A percentile compares a stretch with the other conserved stretches of the same genome.
Conservation (phyloP, 495 filamentous ascomycete genomes). For the Pseudevernia furfuracea region DNA sequence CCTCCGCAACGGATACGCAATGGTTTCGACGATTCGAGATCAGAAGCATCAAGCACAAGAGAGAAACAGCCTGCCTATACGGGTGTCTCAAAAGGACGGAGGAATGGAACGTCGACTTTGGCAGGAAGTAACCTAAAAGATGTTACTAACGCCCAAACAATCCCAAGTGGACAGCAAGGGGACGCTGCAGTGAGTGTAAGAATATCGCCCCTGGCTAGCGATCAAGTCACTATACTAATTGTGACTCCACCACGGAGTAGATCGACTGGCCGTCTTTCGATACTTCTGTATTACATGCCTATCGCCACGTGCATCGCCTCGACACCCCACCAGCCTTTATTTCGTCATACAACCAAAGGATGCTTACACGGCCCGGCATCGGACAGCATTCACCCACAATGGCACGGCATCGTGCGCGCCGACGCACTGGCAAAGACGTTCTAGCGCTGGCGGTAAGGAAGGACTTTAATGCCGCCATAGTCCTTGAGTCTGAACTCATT, state of each 20-base stretch:
- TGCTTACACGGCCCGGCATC: conserved; percentile 55
- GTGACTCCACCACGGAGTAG: conserved; percentile 40
- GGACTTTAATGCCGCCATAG: conserved; percentile 69
- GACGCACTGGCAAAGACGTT: conserved; percentile 57
- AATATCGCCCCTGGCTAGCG: background rate
- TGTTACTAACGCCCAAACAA: conserved; percentile 26
- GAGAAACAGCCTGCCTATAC: conserved; percentile 24
- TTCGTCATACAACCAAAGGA: conserved; percentile 53
- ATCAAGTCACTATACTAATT: conserved; percentile 7
- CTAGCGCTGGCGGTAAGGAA: conserved; percentile 64
- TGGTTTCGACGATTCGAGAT: conserved; percentile 32
- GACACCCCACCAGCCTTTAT: conserved; percentile 54
- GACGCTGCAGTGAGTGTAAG: conserved; percentile 11
- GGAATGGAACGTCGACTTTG: conserved; percentile 19
- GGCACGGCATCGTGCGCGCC: conserved; percentile 50
- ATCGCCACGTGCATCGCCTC: conserved; percentile 59
- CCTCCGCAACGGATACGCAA: conserved; percentile 24
- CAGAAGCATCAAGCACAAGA: conserved; percentile 33
- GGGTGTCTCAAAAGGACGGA: conserved; percentile 26
- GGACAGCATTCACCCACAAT: conserved; percentile 65
- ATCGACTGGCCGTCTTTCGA: conserved; percentile 60
- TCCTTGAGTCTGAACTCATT: conserved; percentile 69
- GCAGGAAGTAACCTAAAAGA: conserved; percentile 30
- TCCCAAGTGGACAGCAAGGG: background rate
- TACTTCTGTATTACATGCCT: conserved; percentile 53